These are phyloP conservation scores for Viola pubescens DNA, from an alignment of 441 rosid genomes.

Conservation along the genomic window DNA sequence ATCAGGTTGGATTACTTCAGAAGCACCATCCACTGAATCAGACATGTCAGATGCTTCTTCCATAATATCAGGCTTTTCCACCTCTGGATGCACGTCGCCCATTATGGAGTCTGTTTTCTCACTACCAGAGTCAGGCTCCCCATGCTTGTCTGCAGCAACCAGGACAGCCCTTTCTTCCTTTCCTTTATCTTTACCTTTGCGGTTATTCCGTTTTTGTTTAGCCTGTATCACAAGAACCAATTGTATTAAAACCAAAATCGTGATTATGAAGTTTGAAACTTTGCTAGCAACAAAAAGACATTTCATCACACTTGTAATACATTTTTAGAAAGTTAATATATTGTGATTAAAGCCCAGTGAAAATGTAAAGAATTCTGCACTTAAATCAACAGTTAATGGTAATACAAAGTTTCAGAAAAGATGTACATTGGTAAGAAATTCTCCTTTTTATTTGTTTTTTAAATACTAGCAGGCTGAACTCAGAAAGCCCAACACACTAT, in stretches of 20 bases:
- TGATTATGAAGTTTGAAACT: not conserved
- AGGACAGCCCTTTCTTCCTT: slow-evolving; percentile 48
- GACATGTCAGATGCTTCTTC: slow-evolving; percentile 67
- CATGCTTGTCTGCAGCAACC: slow-evolving; percentile 32
- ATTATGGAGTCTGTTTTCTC: slow-evolving; percentile 35
- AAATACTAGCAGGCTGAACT: no score
- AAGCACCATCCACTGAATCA: slow-evolving; percentile 59
- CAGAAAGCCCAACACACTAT: no score
- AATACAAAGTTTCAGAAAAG: no score
- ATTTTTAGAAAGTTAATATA: no score
- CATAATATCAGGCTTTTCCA: slow-evolving; percentile 52
- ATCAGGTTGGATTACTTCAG: slow-evolving; percentile 61
- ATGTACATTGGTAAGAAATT: no score
- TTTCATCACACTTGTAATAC: no score
- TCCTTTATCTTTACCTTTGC: slow-evolving; percentile 71
- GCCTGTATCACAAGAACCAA: slow-evolving; percentile 35
- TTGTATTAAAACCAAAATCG: slow-evolving; percentile 4
- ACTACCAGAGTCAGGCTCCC: slow-evolving; percentile 29
- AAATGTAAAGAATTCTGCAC: no score
- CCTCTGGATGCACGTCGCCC: slow-evolving; percentile 35
- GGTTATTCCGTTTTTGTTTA: slow-evolving; percentile 80
- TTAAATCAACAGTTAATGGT: no score
- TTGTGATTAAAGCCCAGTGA: no score
- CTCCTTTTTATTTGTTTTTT: no score
- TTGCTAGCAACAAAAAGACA: no score